Evolutionary conservation across 1,284 basidiomycete species (phyloP), one percentile per base, ranked within the genome.

Genomic region (Tylopilus sp.): DNA sequence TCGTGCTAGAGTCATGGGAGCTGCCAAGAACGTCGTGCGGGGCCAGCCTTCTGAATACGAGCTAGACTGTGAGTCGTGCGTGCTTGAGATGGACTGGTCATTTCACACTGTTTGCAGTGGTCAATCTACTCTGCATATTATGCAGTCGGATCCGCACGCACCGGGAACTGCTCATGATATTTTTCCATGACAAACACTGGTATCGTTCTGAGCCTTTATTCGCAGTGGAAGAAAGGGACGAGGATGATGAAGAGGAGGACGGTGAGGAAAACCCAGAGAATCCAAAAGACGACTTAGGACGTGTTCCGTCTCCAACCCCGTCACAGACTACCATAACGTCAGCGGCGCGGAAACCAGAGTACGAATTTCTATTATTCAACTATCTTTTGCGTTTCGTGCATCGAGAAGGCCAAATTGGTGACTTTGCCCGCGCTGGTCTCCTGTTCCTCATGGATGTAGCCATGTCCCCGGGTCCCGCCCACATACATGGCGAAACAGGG

Each of bases 371-470:
- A 10, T 75, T 97, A 11, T 97, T 98, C 76, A 92, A 95, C 57
- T 97, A 97, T 63, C 83, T 99, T 30, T 81, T 98, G 16, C 91
- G 94, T 3, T 98, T 95, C 63, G 89, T 94, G 18, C 96, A 98
- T 64, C 82, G 94, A 45, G 95, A 98, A 71, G 93, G 93, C 25
- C 81, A 88, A 28, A 93, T 92, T 25, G 96, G 96, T 13, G 94
- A 97, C 65, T 91, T 92, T 61, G 93, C 96, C 4, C 82, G 96
- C 10, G 92, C 92, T 4, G 96, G 95, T 8, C 71, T 98, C 29
- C 72, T 96, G 13, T 93, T 96, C 67, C 77, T 98, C 38, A 89
- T 98, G 80, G 93, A 97, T 60, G 88, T 97, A 33, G 92, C 92
- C 3, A 93, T 95, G 83, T 86, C 86, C 25, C 81, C 86, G 3